phyloP scores from a whole-genome alignment of 192 early-diverging fungal species.

The Coemansia sp. region DNA sequence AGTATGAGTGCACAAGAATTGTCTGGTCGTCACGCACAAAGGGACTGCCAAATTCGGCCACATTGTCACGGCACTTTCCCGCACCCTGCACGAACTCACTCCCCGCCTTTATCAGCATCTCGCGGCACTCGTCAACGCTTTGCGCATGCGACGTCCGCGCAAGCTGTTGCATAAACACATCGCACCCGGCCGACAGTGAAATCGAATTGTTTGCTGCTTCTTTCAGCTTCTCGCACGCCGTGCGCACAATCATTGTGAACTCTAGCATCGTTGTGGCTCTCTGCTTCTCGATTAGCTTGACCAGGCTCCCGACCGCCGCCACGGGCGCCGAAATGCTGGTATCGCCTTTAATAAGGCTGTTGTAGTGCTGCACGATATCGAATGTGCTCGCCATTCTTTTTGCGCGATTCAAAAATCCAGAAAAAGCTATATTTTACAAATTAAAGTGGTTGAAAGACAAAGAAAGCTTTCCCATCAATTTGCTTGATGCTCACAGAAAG shows the following conservation, averaged over 20 bases:
- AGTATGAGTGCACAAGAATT: conserved; percentile 94
- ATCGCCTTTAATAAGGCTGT: conserved; percentile 25
- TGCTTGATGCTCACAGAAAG: neutral
- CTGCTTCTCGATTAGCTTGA: conserved; percentile 66
- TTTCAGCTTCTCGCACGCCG: conserved; percentile 67
- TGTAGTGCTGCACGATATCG: conserved; percentile 43
- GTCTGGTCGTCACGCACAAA: conserved; percentile 82
- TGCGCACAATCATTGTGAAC: conserved; percentile 76
- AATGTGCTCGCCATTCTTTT: conserved; percentile 18
- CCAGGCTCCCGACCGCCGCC: conserved; percentile 71
- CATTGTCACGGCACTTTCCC: conserved; percentile 66
- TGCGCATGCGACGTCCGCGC: conserved; percentile 37
- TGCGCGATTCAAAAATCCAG: neutral
- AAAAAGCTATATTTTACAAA: neutral
- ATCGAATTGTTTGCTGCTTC: conserved; percentile 69
- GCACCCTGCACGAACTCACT: conserved; percentile 75
- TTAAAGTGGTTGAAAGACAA: neutral
- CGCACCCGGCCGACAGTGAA: conserved; percentile 84
- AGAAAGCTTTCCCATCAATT: neutral
- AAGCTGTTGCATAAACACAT: conserved; percentile 69
- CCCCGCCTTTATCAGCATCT: conserved; percentile 67
- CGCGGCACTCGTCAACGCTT: conserved; percentile 72
- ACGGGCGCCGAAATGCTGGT: conserved; percentile 74
- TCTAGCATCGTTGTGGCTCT: conserved; percentile 85
- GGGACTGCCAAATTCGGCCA: conserved; percentile 74